These are phyloP conservation scores for carrot (Daucus carota) DNA, from an alignment of 129 eudicot genomes.

Conservation along the genomic window DNA sequence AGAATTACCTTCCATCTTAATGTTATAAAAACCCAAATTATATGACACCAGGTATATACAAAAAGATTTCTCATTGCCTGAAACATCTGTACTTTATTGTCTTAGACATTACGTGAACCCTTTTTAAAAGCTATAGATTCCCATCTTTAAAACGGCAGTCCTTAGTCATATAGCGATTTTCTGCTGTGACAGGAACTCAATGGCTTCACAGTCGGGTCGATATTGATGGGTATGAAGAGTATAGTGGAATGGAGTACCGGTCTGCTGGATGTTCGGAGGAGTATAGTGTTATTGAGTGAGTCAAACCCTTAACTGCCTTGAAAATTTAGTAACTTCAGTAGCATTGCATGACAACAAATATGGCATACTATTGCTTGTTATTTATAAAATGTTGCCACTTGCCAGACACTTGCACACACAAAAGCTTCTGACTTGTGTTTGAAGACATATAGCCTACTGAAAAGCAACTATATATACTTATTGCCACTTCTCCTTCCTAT, in stretches of 20 bases:
- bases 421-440: background rate
- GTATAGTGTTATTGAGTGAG: constrained; percentile 78
- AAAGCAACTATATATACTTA: background rate
- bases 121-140: background rate
- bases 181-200: constrained; percentile 58
- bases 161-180: background rate
- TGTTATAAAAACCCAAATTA: background rate
- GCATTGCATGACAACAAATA: too few species aligned
- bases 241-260: constrained; percentile 73
- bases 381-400: background rate
- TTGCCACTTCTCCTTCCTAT: background rate
- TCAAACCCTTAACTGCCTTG: constrained; percentile 11
- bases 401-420: background rate
- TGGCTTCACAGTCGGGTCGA: constrained; percentile 97
- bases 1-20: background rate
- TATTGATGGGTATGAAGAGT: constrained; percentile 83
- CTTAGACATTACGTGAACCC: background rate
- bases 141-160: background rate
- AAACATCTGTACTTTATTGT: background rate
- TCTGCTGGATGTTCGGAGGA: constrained; percentile 90
- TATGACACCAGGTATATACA: background rate
- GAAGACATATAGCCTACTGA: background rate
- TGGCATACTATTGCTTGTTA: background rate
- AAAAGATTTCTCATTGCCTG: background rate
- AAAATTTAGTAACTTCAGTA: background rate